Evolutionary conservation across 768 basidiomycete genomes (phyloP).

Genomic region (Termitomyces sp.): DNA sequence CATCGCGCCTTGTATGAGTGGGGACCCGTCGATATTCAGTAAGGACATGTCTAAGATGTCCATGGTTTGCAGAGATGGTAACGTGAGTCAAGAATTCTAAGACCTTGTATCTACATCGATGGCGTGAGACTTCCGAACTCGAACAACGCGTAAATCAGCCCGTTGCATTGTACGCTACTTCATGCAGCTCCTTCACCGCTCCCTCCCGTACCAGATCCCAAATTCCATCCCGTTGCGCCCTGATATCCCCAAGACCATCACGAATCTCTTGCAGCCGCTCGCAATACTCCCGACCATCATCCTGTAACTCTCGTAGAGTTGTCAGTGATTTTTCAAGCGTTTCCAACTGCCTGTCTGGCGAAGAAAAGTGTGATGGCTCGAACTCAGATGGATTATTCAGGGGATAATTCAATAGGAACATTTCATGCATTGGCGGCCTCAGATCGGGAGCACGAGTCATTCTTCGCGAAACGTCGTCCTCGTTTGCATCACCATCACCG

Average conservation of each 20-base stretch:
- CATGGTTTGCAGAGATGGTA: constrained; percentile 19
- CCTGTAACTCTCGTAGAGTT: constrained; percentile 72
- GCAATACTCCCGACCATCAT: constrained; percentile 83
- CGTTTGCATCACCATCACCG: constrained; percentile 49
- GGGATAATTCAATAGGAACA: constrained; percentile 52
- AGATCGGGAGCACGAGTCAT: constrained; percentile 62
- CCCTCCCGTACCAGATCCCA: constrained; percentile 75
- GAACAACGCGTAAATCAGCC: constrained; percentile 4
- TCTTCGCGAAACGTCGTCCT: constrained; percentile 33
- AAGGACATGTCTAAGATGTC: constrained; percentile 42
- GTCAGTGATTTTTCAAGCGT: constrained; percentile 71
- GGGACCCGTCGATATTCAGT: constrained; percentile 35
- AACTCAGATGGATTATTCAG: constrained; percentile 35
- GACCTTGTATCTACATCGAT: background rate
- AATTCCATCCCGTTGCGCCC: constrained; percentile 63
- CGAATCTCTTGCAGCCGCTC: constrained; percentile 82
- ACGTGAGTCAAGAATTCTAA: constrained; percentile 5
- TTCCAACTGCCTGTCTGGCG: constrained; percentile 61
- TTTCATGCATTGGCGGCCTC: constrained; percentile 57
- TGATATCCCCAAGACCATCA: constrained; percentile 71
- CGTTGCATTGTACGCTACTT: constrained; percentile 42
- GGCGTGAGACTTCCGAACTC: constrained; percentile 2
- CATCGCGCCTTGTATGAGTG: constrained; percentile 11
- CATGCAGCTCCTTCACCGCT: constrained; percentile 71
- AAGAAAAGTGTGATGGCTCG: constrained; percentile 60